Evolutionary conservation across 805 yeast genomes (phyloP), one percentile per base, ranked within the genome.

Genomic region (Candida vartiovaarae): DNA sequence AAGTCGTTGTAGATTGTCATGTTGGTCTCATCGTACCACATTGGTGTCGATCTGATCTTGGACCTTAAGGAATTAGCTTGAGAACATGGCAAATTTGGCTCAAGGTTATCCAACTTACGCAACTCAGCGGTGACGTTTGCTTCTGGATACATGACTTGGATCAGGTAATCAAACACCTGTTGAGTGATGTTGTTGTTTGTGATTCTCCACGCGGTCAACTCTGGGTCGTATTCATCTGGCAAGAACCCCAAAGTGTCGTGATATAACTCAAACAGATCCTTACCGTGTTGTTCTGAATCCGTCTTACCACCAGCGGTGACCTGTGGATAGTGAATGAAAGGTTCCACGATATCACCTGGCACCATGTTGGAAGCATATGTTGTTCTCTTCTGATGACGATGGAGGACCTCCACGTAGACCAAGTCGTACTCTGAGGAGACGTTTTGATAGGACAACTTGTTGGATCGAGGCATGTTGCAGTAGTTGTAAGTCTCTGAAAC

Each of bases 401-500:
- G 75, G 25, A 69, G 56, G 38, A 66, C 48, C 44, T 70, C 72
- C 25, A 68, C 69, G 41, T 66, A 67, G 10, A 56, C 50, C 36
- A 68, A 41, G 30, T 53, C 54, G 44, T 62, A 68, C 4, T 51
- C 52, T 27, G 53, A 48, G 5, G 55, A 51, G 5, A 58, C 55
- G 34, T 61, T 61, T 29, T 55, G 61, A 20, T 64, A 59, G 10
- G 62, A 55, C 34, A 34, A 15, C 27, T 38, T 43, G 34, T 67
- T 63, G n/a, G 56, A 59, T 46, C 66, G 73, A 6, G 75, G 75
- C 74, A 70, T 70, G 50, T 63, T 63, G 50, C 75, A 70, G 52
- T 67, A 70, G 58, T 69, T 63, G 52, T 70, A 70, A 10, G 49
- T 55, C 29, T 70, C 69, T n/a, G 52, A 43, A 20, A 44, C 52